Evolutionary conservation across 345 rosid species (phyloP).

Genomic region (Gossypium turneri): DNA sequence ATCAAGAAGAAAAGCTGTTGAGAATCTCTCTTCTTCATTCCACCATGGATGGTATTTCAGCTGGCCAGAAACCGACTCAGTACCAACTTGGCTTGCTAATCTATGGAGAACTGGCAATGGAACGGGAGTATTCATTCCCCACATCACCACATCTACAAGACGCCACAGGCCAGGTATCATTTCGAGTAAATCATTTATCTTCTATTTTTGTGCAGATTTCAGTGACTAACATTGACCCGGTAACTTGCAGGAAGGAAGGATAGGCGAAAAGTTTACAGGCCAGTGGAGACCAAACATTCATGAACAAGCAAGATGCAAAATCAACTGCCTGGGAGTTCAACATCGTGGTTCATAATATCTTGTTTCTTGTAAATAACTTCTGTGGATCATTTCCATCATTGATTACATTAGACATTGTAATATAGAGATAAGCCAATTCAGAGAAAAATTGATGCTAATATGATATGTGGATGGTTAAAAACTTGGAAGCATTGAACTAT

Average conservation of each 20-base stretch:
- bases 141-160: slow-evolving; percentile 15
- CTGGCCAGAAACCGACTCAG: slow-evolving; percentile 14
- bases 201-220: neutral
- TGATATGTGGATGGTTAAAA: neutral
- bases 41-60: slow-evolving; percentile 28
- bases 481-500: slow-evolving; percentile 8
- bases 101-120: slow-evolving; percentile 34
- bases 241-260: slow-evolving; percentile 28
- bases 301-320: neutral
- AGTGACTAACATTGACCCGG: neutral
- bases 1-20: neutral
- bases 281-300: neutral
- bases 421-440: neutral
- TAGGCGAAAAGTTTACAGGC: slow-evolving; percentile 19
- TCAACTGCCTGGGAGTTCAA: neutral
- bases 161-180: slow-evolving; percentile 19
- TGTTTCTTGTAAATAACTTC: neutral
- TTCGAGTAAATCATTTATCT: neutral
- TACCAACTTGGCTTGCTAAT: slow-evolving; percentile 29
- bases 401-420: neutral
- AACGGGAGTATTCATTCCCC: slow-evolving; percentile 63
- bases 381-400: neutral
- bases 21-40: slow-evolving; percentile 5
- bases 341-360: too few relatives aligned
- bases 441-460: neutral